These are phyloP conservation scores for Hygrophila difformis DNA, from an alignment of 257 asterid species.

Conservation along the genomic window DNA sequence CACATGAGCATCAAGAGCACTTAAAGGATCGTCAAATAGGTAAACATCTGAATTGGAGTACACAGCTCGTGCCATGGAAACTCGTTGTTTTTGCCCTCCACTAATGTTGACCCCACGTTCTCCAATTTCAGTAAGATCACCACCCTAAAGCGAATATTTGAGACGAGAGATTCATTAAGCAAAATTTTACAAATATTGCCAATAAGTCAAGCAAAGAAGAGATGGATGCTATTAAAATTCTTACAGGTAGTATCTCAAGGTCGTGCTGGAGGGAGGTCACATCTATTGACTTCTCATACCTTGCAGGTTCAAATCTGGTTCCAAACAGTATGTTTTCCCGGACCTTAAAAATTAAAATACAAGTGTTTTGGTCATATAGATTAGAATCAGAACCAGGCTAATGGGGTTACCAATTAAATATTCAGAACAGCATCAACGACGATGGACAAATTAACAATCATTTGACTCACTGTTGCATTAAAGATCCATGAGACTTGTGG, in stretches of 20 bases:
- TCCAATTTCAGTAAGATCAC: conserved; percentile 98
- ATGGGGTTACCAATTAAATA: conserved; percentile 1
- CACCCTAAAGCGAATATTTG: conserved; percentile 49
- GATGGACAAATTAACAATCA: conserved; percentile 7
- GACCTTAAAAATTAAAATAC: conserved; percentile 37
- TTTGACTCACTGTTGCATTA: conserved; percentile 79
- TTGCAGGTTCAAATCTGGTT: conserved; percentile 48
- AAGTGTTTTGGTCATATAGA: conserved; percentile 4
- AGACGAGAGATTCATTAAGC: conserved; percentile 11
- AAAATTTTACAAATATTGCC: conserved; percentile 8
- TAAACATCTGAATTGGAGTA: conserved; percentile 90
- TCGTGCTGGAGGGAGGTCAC: conserved; percentile 79
- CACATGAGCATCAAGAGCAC: conserved; percentile 98
- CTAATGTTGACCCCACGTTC: conserved; percentile 99
- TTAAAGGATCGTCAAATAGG: conserved; percentile 92
- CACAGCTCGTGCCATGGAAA: conserved; percentile 97
- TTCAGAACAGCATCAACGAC: no score
- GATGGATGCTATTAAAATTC: conserved; percentile 16
- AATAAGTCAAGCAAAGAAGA: conserved; percentile 5
- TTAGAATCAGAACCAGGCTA: conserved; percentile 2
- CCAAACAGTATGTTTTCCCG: conserved; percentile 95
- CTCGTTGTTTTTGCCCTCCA: conserved; percentile 99
- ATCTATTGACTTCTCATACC: conserved; percentile 60
- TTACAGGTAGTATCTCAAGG: conserved; percentile 80
- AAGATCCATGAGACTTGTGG: conserved; percentile 99